These are phyloP conservation scores for Zarea fungicola DNA, from an alignment of 2,329 filamentous ascomycete species.

Conservation along the genomic window DNA sequence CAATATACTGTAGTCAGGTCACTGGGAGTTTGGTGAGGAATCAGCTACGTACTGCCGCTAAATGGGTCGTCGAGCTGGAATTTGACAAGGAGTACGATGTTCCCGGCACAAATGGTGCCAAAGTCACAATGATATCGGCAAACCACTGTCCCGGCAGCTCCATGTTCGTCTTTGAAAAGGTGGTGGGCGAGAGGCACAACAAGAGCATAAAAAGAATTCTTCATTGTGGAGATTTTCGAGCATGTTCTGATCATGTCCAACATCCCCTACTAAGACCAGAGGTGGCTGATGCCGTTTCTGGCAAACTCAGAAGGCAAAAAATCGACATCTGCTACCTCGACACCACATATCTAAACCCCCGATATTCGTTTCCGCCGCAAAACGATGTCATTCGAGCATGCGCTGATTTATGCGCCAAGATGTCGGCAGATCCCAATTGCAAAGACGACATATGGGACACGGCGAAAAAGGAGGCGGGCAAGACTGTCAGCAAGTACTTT, in stretches of 20 bases:
- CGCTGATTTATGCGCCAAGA: slow-evolving; percentile 76
- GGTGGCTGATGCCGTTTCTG: slow-evolving; percentile 61
- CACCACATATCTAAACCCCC: slow-evolving; percentile 93
- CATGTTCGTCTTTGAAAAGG: slow-evolving; percentile 86
- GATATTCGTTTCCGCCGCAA: slow-evolving; percentile 90
- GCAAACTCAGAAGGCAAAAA: slow-evolving; percentile 71
- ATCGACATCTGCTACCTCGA: slow-evolving; percentile 96
- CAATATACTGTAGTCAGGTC: slow-evolving; percentile 92
- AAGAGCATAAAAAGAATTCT: slow-evolving; percentile 70
- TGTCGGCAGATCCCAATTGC: slow-evolving; percentile 58
- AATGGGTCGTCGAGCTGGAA: slow-evolving; percentile 79
- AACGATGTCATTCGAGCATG: slow-evolving; percentile 82
- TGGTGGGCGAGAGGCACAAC: slow-evolving; percentile 53
- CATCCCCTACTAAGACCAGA: slow-evolving; percentile 80
- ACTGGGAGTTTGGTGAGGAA: slow-evolving; percentile 85
- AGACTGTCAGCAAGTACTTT: slow-evolving; percentile 49
- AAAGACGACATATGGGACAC: slow-evolving; percentile 44
- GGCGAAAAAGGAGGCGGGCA: slow-evolving; percentile 33
- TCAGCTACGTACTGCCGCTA: slow-evolving; percentile 78
- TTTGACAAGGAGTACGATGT: slow-evolving; percentile 78
- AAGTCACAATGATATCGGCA: slow-evolving; percentile 89
- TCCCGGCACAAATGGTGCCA: slow-evolving; percentile 74
- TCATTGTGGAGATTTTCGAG: slow-evolving; percentile 94
- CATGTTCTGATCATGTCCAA: slow-evolving; percentile 75
- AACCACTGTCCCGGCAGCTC: slow-evolving; percentile 97